Base-by-base conservation (phyloP, 2,329 filamentous ascomycete genomes). In the Talaromyces islandicus region DNA sequence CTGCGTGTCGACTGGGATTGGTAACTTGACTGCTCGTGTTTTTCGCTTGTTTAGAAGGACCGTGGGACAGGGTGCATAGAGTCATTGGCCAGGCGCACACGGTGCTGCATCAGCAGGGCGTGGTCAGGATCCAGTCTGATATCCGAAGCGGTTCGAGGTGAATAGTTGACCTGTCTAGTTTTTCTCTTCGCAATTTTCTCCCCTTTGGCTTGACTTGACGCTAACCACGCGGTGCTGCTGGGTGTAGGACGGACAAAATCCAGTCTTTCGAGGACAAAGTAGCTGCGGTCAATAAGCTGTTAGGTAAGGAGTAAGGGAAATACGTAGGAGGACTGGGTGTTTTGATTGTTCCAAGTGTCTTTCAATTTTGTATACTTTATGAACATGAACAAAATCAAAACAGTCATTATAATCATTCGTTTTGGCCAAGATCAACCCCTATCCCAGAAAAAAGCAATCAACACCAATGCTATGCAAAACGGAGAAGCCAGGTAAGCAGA, bases 21-120 rank as follows among this genome's bases (percentile, higher is more conserved):
- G 6, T 12, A 30, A 52, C 11, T 6, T 52, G 27, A 29, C 27
- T 29, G 48, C 43, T 35, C 48, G 19, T 24, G 24, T 19, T 60
- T 29, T 30, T 10, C 2, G 7, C 9, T n/a, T n/a, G 5, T 10
- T 63, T 67, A 96, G 93, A 97, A 79, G 94, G 93, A 2, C 83
- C 86, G 46, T 97, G 94, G 93, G 90, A 95, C 65, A 85, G 89
- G 32, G 92, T 96, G 61, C 92, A 96, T 83, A 81, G 79, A 59
- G 82, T 92, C 29, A 89, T 96, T 66, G 92, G 92, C n/a, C 90
- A 93, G 77, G 90, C 90, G 3, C 92, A 96, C 77, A 83, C 83
- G 0, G 79, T 91, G 53, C 84, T 96, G 24, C 92, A 96, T 71
- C 77, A 85, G 62, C 83, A 85, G 62, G 91, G 91, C n/a, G 84